phyloP scores from a whole-genome alignment of 495 filamentous ascomycete genomes.

The Parathielavia appendiculata region DNA sequence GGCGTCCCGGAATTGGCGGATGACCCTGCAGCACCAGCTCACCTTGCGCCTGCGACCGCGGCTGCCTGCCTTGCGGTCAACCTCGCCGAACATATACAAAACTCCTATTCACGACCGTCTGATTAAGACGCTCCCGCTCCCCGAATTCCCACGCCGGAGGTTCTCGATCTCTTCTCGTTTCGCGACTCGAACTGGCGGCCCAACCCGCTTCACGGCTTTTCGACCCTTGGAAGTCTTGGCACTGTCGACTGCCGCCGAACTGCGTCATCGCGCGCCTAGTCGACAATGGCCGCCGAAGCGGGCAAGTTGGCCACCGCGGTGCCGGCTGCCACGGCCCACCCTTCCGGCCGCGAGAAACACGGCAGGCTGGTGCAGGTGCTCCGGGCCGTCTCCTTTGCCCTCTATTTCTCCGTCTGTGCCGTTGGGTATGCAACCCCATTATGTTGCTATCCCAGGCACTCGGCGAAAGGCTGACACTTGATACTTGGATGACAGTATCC shows the following conservation, averaged over 20 bases:
- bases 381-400: conserved; percentile 55
- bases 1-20: conserved; percentile 7
- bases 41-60: conserved; percentile 2
- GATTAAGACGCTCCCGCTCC: not conserved
- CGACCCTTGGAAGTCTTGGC: conserved; percentile 5
- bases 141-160: not conserved
- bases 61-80: conserved; percentile 11
- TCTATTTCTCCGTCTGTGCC: conserved; percentile 60
- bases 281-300: conserved; percentile 11
- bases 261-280: conserved; percentile 20
- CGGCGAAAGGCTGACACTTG: conserved; percentile 10
- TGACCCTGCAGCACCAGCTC: conserved; percentile 12
- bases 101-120: not conserved
- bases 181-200: not conserved
- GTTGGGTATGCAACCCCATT: conserved; percentile 34
- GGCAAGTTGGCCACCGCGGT: conserved; percentile 11
- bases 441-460: conserved; percentile 9
- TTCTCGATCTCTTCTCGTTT: not conserved
- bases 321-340: conserved; percentile 39
- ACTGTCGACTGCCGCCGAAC: conserved; percentile 16
- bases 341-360: conserved; percentile 64
- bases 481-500: conserved; percentile 44
- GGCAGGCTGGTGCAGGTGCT: conserved; percentile 58
- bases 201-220: not conserved
- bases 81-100: not conserved